Percentiles rank a stretch among this genome's conserved stretches.
These are phyloP conservation scores for Nakazawaea pomicola DNA, from an alignment of 805 yeast species.

Conservation along the genomic window DNA sequence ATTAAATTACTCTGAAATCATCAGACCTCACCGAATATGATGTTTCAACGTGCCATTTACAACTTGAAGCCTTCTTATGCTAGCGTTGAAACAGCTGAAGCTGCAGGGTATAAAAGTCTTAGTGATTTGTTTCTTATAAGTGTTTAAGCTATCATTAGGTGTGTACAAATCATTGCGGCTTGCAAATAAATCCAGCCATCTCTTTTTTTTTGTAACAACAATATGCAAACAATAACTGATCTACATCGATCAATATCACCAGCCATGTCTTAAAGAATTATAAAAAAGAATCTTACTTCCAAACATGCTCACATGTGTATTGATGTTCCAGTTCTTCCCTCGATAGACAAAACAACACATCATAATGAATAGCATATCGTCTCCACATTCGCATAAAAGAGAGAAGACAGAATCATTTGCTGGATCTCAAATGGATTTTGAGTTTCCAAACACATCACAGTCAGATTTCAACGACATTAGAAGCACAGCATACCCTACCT, in stretches of 20 bases:
- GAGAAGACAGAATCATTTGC: constrained; percentile 12
- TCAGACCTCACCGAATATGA: no score
- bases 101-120: no score
- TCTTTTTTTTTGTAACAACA: background rate
- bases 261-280: no score
- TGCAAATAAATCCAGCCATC: constrained; percentile 9
- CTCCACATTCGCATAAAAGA: constrained; percentile 5
- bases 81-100: no score
- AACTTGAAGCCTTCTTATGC: no score
- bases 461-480: background rate
- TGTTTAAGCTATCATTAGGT: background rate
- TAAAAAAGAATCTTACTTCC: no score
- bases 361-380: background rate
- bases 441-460: constrained; percentile 5
- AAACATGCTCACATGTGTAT: no score
- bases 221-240: no score
- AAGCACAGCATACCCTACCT: background rate
- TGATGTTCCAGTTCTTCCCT: background rate
- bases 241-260: no score
- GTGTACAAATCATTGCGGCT: background rate
- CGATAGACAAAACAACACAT: background rate
- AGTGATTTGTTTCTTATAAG: no score
- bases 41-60: no score
- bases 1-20: no score
- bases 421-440: constrained; percentile 11